Conservation (phyloP, 768 basidiomycete species). For the Mycena venus region DNA sequence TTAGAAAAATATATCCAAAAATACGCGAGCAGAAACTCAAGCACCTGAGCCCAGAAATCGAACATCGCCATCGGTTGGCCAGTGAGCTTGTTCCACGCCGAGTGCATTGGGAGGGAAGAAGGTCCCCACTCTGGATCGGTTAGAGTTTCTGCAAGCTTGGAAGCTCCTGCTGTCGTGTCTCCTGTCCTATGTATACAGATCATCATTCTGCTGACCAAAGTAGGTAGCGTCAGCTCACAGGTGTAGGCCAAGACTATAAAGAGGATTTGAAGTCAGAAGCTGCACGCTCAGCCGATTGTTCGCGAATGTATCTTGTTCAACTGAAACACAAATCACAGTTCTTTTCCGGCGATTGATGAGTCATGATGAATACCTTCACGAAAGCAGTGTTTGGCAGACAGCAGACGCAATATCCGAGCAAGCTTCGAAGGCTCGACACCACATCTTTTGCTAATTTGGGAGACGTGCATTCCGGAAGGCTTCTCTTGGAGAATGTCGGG, state of each 20-base stretch:
- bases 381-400: constrained; percentile 44
- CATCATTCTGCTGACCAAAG: not conserved
- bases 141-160: constrained; percentile 26
- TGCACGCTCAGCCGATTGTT: constrained; percentile 43
- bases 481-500: constrained; percentile 39
- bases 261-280: constrained; percentile 30
- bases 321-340: constrained; percentile 18
- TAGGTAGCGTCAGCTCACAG: constrained; percentile 3
- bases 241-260: constrained; percentile 31
- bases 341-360: not conserved
- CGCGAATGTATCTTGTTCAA: constrained; percentile 38
- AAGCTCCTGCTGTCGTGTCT: constrained; percentile 26
- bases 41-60: constrained; percentile 31
- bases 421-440: constrained; percentile 42
- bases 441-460: constrained; percentile 32
- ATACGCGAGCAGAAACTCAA: not conserved
- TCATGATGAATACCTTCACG: constrained; percentile 42
- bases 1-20: not conserved
- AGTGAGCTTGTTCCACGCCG: constrained; percentile 26
- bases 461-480: constrained; percentile 42
- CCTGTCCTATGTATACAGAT: constrained; percentile 11
- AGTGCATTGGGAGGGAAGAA: constrained; percentile 29
- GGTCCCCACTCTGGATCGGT: constrained; percentile 28
- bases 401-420: constrained; percentile 40
- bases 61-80: constrained; percentile 28